Evolutionary conservation across 768 basidiomycete species (phyloP).

Genomic region (Lentinula raphanica): DNA sequence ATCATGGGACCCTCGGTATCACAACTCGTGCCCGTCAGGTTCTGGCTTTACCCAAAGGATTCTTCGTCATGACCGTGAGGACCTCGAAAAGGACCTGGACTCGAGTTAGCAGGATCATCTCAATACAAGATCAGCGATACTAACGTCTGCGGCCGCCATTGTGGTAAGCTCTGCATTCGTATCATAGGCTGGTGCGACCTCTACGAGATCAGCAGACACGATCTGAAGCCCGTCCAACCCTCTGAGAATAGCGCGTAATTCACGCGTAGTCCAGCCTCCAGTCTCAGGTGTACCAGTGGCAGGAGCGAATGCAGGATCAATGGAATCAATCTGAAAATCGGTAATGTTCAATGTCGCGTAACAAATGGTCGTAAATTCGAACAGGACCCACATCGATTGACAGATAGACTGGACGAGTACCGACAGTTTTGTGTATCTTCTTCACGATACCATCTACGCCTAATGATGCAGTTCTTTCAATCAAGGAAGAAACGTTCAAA

Average conservation of each 20-base stretch:
- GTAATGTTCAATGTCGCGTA: neutral
- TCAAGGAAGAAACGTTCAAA: neutral
- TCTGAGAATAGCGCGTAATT: slow-evolving; percentile 69
- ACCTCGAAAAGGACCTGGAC: slow-evolving; percentile 68
- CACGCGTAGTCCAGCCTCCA: slow-evolving; percentile 81
- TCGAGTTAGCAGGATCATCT: neutral
- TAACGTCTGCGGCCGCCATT: slow-evolving; percentile 53
- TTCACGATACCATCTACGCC: slow-evolving; percentile 73
- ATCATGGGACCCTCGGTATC: no score
- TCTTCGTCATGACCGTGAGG: slow-evolving; percentile 75
- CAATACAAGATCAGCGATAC: neutral
- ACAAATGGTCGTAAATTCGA: neutral
- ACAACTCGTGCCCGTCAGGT: neutral
- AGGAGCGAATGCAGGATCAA: slow-evolving; percentile 79
- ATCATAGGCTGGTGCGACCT: slow-evolving; percentile 81
- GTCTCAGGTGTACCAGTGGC: slow-evolving; percentile 85
- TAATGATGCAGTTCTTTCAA: slow-evolving; percentile 18
- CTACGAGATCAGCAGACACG: slow-evolving; percentile 80
- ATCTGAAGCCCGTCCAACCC: slow-evolving; percentile 72
- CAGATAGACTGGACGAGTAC: slow-evolving; percentile 68
- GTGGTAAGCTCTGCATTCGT: slow-evolving; percentile 59
- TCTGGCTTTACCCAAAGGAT: slow-evolving; percentile 58
- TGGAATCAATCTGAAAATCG: slow-evolving; percentile 58
- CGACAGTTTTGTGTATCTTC: slow-evolving; percentile 75
- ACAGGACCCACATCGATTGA: slow-evolving; percentile 61